Evolutionary conservation across 1,284 basidiomycete species (phyloP), one percentile per base, ranked within the genome.

Genomic region (Gomphus sp.): DNA sequence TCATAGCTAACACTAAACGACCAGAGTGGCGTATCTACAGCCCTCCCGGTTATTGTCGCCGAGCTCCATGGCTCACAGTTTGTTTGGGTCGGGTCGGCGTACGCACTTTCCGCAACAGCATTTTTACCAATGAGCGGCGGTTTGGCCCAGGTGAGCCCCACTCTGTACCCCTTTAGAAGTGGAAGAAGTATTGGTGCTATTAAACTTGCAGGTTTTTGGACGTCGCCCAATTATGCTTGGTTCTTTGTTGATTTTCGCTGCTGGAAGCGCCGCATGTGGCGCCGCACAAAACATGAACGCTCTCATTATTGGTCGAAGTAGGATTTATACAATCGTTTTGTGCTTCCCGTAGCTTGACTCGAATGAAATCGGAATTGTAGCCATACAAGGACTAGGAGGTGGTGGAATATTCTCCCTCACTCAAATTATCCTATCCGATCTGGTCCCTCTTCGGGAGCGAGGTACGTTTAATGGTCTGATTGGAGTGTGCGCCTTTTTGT

Each of bases 211-310:
- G 43, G 63, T 72, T 28, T 72, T 73, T 39, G 74, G 74, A 1
- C 68, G 73, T 10, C 71, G 71, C 58, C 68, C 68, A 1, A 62
- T 71, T n/a, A 66, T 75, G 45, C 64, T 70, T 34, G 58, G 51
- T 5, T 67, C 69, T 47, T 68, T 73, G 39, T 14, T 65, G 31
- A 60, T 73, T 45, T 77, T 77, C 63, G 68, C 74, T 28, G 43
- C 74, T n/a, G 75, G 76, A 0, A 74, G 72, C 41, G 69, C 72
- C 25, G 66, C 77, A 28, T 73, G 74, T 43, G 76, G 74, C 25
- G 70, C 73, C 2, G 72, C 73, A 9, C 70, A 71, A 36, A 68
- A 59, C 47, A 69, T 75, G 60, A 67, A 64, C 1, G 73, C 73
- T 65, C 69, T 78, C 37, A 70, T 74, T 41, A 69, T 70, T 28